A percentile compares a stretch with the other conserved stretches of the same genome.
Evolutionary conservation across 768 basidiomycete genomes (phyloP).

Genomic region (Boletus rubroflammeus): DNA sequence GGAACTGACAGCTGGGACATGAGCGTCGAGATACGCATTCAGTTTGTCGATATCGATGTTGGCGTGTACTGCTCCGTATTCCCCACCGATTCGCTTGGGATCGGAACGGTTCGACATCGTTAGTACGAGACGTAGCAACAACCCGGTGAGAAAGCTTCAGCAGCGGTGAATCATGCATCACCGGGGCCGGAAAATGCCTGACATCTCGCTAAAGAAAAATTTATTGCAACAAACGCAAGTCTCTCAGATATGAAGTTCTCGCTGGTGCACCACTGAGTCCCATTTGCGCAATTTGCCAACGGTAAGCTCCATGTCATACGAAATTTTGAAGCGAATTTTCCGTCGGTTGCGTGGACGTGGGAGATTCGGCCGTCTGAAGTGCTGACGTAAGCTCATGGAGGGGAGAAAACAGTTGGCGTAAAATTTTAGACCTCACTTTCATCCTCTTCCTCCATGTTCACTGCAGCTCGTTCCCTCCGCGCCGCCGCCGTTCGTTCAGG

Average conservation of each 20-base stretch:
- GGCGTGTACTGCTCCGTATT: slow-evolving; percentile 71
- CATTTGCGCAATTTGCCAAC: too few relatives aligned
- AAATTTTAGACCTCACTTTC: too few relatives aligned
- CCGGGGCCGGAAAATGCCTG: not conserved
- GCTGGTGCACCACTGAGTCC: too few relatives aligned
- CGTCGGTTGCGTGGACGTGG: slow-evolving; percentile 1
- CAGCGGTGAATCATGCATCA: not conserved
- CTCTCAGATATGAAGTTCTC: not conserved
- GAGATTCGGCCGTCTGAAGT: not conserved
- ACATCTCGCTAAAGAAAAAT: not conserved
- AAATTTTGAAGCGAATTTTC: not conserved
- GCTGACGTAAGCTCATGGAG: slow-evolving; percentile 31
- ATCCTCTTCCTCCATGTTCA: slow-evolving; percentile 62
- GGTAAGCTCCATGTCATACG: too few relatives aligned
- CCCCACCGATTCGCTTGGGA: slow-evolving; percentile 60
- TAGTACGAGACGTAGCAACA: not conserved
- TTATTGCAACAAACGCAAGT: not conserved
- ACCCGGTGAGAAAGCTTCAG: not conserved
- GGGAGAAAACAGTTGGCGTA: too few relatives aligned
- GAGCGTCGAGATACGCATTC: slow-evolving; percentile 58
- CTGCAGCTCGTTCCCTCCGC: slow-evolving; percentile 63
- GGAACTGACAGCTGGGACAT: slow-evolving; percentile 51
- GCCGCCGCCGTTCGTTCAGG: slow-evolving; percentile 55
- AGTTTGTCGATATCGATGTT: slow-evolving; percentile 61
- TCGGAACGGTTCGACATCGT: slow-evolving; percentile 24